phyloP scores from a whole-genome alignment of 495 filamentous ascomycete species.

The Elaphomyces granulatus region DNA sequence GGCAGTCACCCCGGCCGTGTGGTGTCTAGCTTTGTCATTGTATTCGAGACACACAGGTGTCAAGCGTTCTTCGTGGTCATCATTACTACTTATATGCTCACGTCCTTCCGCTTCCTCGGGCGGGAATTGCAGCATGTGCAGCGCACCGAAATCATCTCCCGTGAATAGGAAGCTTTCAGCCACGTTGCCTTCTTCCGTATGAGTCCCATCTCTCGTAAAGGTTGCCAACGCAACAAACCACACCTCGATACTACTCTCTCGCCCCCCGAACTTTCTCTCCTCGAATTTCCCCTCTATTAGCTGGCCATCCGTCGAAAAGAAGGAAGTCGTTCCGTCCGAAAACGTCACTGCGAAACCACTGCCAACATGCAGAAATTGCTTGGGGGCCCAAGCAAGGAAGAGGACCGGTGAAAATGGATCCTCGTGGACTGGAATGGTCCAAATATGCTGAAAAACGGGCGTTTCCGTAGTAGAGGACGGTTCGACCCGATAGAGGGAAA shows the following conservation, averaged over 20 bases:
- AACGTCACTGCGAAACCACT: constrained; percentile 47
- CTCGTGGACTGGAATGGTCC: constrained; percentile 27
- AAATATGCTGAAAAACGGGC: constrained; percentile 18
- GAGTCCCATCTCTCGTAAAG: background rate
- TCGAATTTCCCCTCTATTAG: constrained; percentile 7
- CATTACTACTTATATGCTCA: constrained; percentile 6
- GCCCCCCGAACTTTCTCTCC: constrained; percentile 19
- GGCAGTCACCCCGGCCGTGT: constrained; percentile 76
- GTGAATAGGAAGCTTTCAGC: constrained; percentile 22
- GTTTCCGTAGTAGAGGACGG: background rate
- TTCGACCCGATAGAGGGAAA: constrained; percentile 45
- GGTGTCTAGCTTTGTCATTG: constrained; percentile 33
- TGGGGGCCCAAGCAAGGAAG: constrained; percentile 57
- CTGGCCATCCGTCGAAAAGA: constrained; percentile 24
- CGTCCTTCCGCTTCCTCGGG: constrained; percentile 7
- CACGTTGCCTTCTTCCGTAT: background rate
- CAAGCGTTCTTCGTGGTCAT: constrained; percentile 2
- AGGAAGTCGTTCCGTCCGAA: constrained; percentile 44
- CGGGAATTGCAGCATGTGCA: constrained; percentile 21
- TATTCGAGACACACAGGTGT: constrained; percentile 5
- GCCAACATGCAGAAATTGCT: constrained; percentile 10
- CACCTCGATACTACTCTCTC: constrained; percentile 28
- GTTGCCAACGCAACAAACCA: constrained; percentile 31
- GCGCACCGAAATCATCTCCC: constrained; percentile 22
- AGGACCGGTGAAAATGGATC: constrained; percentile 47